Base-by-base conservation (phyloP, 169 alveolate species). In the Cyclospora cayetanensis region DNA sequence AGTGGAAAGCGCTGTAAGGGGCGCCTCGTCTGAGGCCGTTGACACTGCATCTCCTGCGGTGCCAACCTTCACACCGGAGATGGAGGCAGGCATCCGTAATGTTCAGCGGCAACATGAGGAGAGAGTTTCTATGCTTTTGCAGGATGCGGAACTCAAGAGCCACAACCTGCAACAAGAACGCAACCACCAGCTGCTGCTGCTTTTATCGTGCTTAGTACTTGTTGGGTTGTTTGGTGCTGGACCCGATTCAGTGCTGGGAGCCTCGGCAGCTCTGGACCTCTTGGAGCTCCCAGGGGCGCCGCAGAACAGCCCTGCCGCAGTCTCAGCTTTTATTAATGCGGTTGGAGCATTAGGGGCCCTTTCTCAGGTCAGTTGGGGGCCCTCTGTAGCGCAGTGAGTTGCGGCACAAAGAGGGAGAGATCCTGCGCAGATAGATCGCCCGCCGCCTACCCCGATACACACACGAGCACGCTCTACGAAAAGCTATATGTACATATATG, bases 261-360 rank as follows among this genome's bases (percentile, higher is more conserved):
- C 95, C 7, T 72, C 95, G 4, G 95, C 95, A 43, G 94, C 95
- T 4, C 93, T 70, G 53, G 95, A 93, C 68, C 50, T 91, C 41
- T 29, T 74, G 22, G 95, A 93, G 43, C 82, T 63, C 3, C 29
- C 42, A 5, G 42, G 39, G 25, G 80, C 43, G 9, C 52, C 46
- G 34, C n/a, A 9, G 5, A 34, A 9, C 18, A 31, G 39, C 7
- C 7, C 31, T 65, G 86, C 96, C 2, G 83, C 88, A 42, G 94
- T 93, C 37, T 88, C 96, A 25, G 94, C 94, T 4, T 46, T 94
- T 35, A 93, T 94, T 35, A 94, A 94, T 74, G 96, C 94, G 39
- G 52, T 94, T 79, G 96, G 96, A 29, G 90, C 96, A 25, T 60
- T 88, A 27, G 96, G 96, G 7, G 96, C 96, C 34, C 93, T 94